Percentiles rank a stretch among this genome's conserved stretches.
Evolutionary conservation across 202 grass and related monocot species (phyloP).

Genomic region (Digitaria exilis): DNA sequence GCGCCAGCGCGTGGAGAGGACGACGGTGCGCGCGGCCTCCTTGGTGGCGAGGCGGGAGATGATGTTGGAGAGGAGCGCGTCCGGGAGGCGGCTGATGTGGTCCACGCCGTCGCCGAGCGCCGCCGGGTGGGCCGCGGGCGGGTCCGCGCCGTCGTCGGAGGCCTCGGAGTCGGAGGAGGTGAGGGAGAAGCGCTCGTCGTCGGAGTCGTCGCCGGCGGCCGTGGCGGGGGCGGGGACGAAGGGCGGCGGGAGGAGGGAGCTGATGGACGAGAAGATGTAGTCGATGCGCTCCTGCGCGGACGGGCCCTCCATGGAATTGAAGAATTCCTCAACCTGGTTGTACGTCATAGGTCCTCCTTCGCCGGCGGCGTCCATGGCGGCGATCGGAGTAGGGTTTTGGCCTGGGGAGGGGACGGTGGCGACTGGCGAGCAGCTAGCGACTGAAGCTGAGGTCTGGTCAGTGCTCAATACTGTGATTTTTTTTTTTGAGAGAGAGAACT

Average conservation of each 20-base stretch:
- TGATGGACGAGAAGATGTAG: not conserved
- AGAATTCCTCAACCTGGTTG: not conserved
- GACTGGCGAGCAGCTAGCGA: no score
- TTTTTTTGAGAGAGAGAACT: no score
- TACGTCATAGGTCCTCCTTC: not conserved
- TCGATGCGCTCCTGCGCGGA: slow-evolving; percentile 11
- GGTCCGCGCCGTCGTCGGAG: not conserved
- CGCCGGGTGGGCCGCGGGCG: not conserved
- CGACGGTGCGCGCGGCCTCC: slow-evolving; percentile 51
- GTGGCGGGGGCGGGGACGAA: not conserved
- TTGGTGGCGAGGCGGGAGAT: slow-evolving; percentile 47
- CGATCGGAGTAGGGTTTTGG: not conserved
- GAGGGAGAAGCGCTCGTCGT: not conserved
- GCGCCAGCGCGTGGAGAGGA: slow-evolving; percentile 50
- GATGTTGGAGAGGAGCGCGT: slow-evolving; percentile 51
- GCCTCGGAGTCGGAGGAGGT: slow-evolving; percentile 2
- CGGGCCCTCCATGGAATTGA: slow-evolving; percentile 1
- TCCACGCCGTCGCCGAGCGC: slow-evolving; percentile 30
- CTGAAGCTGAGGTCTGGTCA: no score
- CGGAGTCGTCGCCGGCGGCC: not conserved
- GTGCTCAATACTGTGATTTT: no score
- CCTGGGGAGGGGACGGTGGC: no score
- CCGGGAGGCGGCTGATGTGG: slow-evolving; percentile 57
- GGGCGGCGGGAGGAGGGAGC: not conserved
- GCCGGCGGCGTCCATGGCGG: slow-evolving; percentile 12